Base-by-base conservation (phyloP, 352 stramenopile genomes). In the Achlya hypogyna region DNA sequence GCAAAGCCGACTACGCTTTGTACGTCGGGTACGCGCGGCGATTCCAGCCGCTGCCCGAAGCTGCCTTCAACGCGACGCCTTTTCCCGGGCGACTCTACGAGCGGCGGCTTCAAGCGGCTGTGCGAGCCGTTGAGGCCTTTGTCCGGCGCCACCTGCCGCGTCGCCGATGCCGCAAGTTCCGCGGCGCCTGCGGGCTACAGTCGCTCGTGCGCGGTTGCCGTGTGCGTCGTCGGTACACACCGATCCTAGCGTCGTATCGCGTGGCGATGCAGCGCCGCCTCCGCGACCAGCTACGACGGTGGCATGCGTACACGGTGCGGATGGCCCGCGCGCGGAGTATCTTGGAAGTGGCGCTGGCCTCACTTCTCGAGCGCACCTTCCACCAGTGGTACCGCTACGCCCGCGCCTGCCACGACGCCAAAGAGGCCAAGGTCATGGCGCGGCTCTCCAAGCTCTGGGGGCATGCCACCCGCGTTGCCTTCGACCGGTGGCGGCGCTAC, bases 1-100 rank as follows among this genome's bases (percentile, higher is more conserved):
- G 56, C 35, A 58, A 64, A 54, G 56, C 35, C 18, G 56, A 64
- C 27, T 64, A 64, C 42, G 59, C 16, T 22, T 6, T 8, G 23
- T 64, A 64, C 5, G 56, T 64, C 3, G 51, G 35, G 9, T 8
- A 16, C 1, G 56, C 56, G 12, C 25, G 60, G 9, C 35, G 32
- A 12, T 64, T 31, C 27, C 28, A 64, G 23, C 35, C 42, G 25
- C 42, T 51, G 8, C 27, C 28, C 20, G 35, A 53, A 53, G 42
- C 12, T 16, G 56, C 60, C 22, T 64, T 64, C 42, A 64, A 64
- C 27, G 42, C 42, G 28, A 64, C 42, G 9, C 5, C 31, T 14
- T 29, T 18, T 8, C 56, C 56, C 23, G 56, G 56, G 25, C 35
- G 27, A 9, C 3, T 64, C 27, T 64, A 49, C 1, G 35, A n/a